Evolutionary conservation across 352 stramenopile genomes (phyloP), one percentile per base, ranked within the genome.

Genomic region (Globisporangium spiculum): DNA sequence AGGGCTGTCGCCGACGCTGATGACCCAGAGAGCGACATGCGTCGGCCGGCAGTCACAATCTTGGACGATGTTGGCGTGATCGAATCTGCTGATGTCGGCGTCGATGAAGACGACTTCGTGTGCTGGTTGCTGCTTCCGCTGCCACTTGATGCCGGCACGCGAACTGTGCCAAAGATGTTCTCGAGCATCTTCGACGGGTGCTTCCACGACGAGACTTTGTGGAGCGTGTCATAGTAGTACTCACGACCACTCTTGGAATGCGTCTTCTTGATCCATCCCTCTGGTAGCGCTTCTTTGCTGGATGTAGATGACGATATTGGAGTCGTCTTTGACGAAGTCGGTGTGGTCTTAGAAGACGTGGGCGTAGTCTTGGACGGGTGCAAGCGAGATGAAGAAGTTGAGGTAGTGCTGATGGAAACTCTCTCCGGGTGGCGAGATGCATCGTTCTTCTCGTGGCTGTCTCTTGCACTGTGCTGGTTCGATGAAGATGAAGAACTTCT

Each of bases 201-300:
- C 41, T 90, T 93, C 85, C 80, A 93, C 5, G 83, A 90, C 53
- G 81, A 84, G 4, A 90, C 80, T 60, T 91, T 90, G 69, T 86
- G 83, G 46, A 79, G 65, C 0, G 80, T 90, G 61, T 93, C 81
- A 69, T 92, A 91, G 69, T 88, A 93, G 63, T 93, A 92, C 70
- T 86, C 80, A 10, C 80, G 75, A 2, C 85, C 81, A 34, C 76
- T 91, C 68, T 91, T 91, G 20, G 78, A 89, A 72, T 93, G 85
- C 10, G 80, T 91, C 34, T 79, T 79, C 53, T 83, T 80, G 78
- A 91, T 80, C 83, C 85, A 91, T 12, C 83, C 85, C 0, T 90
- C 80, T 0, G 83, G 85, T 3, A 92, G 71, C 8, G 78, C 68
- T 18, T 91, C 80, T 32, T 89, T 88, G 16, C 71, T 66, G 1